These are phyloP conservation scores for Podila clonocystis DNA, from an alignment of 192 early-diverging fungal genomes.

Conservation along the genomic window DNA sequence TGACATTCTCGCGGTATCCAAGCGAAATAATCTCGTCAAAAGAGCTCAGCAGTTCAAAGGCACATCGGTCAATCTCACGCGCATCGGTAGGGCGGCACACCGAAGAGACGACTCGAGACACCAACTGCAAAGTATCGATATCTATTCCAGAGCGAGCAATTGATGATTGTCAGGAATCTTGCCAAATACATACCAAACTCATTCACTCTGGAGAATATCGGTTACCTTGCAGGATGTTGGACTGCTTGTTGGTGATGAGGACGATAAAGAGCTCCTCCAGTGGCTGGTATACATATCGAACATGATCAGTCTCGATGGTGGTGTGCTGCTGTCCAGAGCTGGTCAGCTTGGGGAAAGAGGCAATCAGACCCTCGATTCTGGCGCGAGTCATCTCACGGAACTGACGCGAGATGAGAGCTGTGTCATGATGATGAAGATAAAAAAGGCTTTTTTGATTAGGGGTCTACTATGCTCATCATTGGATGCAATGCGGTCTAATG, in stretches of 20 bases:
- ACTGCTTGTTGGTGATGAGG: constrained; percentile 95
- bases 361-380: constrained; percentile 95
- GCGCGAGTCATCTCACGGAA: constrained; percentile 97
- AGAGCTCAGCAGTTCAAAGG: constrained; percentile 89
- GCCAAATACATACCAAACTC: too few relatives aligned
- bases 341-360: constrained; percentile 97
- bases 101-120: constrained; percentile 92
- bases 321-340: constrained; percentile 93
- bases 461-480: not conserved
- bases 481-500: not conserved
- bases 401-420: constrained; percentile 92
- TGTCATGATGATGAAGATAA: constrained; percentile 2
- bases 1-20: constrained; percentile 93
- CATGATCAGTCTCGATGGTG: constrained; percentile 95
- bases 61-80: constrained; percentile 84
- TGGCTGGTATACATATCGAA: constrained; percentile 99
- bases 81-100: constrained; percentile 89
- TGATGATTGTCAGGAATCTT: not conserved
- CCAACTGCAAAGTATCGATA: constrained; percentile 95
- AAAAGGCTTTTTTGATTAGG: too few relatives aligned
- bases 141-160: constrained; percentile 55
- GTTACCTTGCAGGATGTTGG: constrained; percentile 91
- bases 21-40: constrained; percentile 97
- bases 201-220: too few relatives aligned
- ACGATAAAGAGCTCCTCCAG: constrained; percentile 96